Evolutionary conservation across 2,329 filamentous ascomycete genomes (phyloP), one percentile per base, ranked within the genome.

Genomic region (Pseudogymnoascus sp.): DNA sequence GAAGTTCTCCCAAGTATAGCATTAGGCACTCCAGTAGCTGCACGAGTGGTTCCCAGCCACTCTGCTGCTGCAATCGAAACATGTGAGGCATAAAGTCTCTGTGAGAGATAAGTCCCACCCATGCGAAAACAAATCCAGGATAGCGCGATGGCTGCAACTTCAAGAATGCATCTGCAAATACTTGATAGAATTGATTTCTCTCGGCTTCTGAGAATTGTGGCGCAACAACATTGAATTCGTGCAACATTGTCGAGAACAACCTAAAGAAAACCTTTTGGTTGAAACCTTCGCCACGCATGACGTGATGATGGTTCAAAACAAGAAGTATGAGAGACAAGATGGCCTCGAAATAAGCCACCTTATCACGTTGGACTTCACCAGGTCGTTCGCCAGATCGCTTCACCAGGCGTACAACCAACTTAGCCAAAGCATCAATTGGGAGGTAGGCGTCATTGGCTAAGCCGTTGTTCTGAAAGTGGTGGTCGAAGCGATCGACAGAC

Each of bases 221-320:
- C 11, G 82, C 82, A 59, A 84, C 78, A 56, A 78, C 72, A 28
- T 84, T 81, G 63, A 93, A 82, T 69, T 95, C 89, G 74, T 89
- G 90, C 4, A 99, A 81, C 59, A 97, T 82, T 70, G 89, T 84
- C 0, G 91, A 93, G 72, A 97, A 89, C 44, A 99, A 82, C 53
- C 93, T 87, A 83, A 93, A 95, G 80, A 97, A 97, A 31, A 96
- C 87, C 66, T 91, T 88, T 72, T 93, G 89, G 70, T 91, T 93
- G 78, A 96, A 93, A 40, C 82, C 83, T 62, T 96, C 92, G 3
- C 87, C 89, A 53, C 89, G 86, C 75, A 88, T 90, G 63, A 89
- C 82, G 70, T 96, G 89, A 73, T 97, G 91, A 69, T 95, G 87
- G 74, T 90, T 93, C 65, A 97, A 81, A 3, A 97, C 84, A 63